Percentiles rank a stretch among this genome's conserved stretches.
phyloP scores from a whole-genome alignment of 139 green algal species.

The Pleodorina starrii region DNA sequence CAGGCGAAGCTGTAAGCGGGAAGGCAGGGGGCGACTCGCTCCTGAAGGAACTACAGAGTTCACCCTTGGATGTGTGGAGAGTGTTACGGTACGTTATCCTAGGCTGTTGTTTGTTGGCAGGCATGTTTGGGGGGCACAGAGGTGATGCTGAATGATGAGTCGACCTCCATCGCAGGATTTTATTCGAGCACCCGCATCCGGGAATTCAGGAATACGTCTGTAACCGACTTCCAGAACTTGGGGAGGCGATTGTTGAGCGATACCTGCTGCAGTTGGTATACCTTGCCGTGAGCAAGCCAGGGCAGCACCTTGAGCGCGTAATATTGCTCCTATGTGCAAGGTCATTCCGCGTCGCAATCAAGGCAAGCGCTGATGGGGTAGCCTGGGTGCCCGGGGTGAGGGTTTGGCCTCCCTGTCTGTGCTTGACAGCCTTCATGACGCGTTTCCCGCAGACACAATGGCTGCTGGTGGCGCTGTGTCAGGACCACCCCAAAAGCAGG shows the following conservation, averaged over 20 bases:
- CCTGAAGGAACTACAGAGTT: constrained; percentile 87
- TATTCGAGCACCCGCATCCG: constrained; percentile 80
- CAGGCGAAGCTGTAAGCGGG: neutral
- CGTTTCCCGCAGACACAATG: constrained; percentile 84
- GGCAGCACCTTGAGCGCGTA: constrained; percentile 80
- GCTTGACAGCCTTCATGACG: too few relatives aligned
- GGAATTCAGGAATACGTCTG: constrained; percentile 94
- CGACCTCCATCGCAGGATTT: constrained; percentile 80
- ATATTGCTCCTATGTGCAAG: constrained; percentile 86
- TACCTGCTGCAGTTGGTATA: constrained; percentile 93
- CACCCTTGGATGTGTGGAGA: constrained; percentile 93
- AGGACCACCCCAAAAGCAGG: constrained; percentile 85
- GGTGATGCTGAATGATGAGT: too few relatives aligned
- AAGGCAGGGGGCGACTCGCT: constrained; percentile 71
- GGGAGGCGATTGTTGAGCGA: constrained; percentile 80
- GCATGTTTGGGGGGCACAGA: too few relatives aligned
- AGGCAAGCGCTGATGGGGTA: constrained; percentile 76
- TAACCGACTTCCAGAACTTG: constrained; percentile 87
- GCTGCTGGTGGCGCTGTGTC: constrained; percentile 90
- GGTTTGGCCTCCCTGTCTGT: too few relatives aligned
- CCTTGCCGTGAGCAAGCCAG: constrained; percentile 76
- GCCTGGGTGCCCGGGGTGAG: too few relatives aligned
- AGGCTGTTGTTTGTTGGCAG: too few relatives aligned
- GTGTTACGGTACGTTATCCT: constrained; percentile 82
- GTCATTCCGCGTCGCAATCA: constrained; percentile 89